Evolutionary conservation across 495 filamentous ascomycete genomes (phyloP).

Genomic region (Penicillium cosmopolitanum): DNA sequence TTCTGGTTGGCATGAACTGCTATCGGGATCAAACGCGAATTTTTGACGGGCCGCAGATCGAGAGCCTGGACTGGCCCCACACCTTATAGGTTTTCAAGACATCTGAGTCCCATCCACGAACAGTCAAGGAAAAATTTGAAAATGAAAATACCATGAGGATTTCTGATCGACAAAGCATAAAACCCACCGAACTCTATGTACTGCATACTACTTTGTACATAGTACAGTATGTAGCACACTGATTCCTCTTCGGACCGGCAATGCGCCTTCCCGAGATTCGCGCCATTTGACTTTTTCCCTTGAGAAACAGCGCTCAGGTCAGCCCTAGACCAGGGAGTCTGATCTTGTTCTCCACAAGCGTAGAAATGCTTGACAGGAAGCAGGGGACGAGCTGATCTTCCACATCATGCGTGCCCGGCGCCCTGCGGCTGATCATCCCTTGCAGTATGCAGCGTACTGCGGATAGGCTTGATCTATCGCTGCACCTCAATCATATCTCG

Average conservation of each 20-base stretch:
- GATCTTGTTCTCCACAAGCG: not conserved
- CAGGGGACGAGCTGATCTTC: slow-evolving; percentile 20
- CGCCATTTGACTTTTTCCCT: slow-evolving; percentile 6
- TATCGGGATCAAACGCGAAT: too few relatives aligned
- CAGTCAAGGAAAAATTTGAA: too few relatives aligned
- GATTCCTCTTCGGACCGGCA: not conserved
- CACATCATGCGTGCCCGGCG: slow-evolving; percentile 8
- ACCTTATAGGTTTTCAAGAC: too few relatives aligned
- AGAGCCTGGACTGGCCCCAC: too few relatives aligned
- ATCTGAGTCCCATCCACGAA: too few relatives aligned
- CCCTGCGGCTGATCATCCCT: slow-evolving; percentile 21
- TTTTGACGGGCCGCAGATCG: too few relatives aligned
- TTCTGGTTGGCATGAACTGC: too few relatives aligned
- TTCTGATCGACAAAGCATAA: too few relatives aligned
- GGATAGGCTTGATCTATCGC: slow-evolving; percentile 16
- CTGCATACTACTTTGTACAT: too few relatives aligned
- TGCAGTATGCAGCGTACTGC: slow-evolving; percentile 16
- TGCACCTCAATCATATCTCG: slow-evolving; percentile 13
- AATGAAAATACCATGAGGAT: too few relatives aligned
- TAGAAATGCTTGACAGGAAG: slow-evolving; percentile 26
- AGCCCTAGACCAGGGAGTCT: not conserved
- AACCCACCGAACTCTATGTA: too few relatives aligned
- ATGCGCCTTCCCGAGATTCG: slow-evolving; percentile 10
- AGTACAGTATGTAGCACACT: too few relatives aligned
- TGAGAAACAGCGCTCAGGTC: slow-evolving; percentile 3